Percentiles rank a stretch among this genome's conserved stretches.
Conservation (phyloP, 176 grass and related monocot genomes). For the Triticum monococcum region DNA sequence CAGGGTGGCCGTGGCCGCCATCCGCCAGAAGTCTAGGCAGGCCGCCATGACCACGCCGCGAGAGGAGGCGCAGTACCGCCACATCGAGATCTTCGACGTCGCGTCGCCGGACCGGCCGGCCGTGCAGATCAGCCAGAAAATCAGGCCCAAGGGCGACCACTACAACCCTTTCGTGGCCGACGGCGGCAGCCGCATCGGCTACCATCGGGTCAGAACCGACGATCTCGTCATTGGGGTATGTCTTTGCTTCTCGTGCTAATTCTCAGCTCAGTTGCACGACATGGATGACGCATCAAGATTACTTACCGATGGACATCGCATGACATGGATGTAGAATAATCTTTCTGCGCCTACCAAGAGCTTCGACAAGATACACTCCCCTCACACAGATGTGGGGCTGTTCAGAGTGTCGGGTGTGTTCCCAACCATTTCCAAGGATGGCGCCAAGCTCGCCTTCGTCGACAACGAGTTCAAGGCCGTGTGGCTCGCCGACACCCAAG, state of each 20-base stretch:
- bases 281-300: too few relatives aligned
- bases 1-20: conserved; percentile 36
- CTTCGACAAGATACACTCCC: conserved; percentile 27
- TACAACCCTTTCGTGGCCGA: conserved; percentile 47
- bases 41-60: not conserved
- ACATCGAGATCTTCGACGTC: conserved; percentile 43
- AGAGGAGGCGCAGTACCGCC: conserved; percentile 31
- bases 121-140: conserved; percentile 9
- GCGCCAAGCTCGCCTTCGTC: conserved; percentile 44
- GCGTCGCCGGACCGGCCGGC: not conserved
- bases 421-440: conserved; percentile 42
- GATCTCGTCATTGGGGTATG: not conserved
- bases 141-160: conserved; percentile 6
- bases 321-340: not conserved
- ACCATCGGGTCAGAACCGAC: conserved; percentile 12
- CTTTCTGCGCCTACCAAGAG: not conserved
- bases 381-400: not conserved
- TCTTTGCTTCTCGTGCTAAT: too few relatives aligned
- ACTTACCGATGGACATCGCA: not conserved
- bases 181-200: conserved; percentile 22
- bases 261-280: too few relatives aligned
- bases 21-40: conserved; percentile 20
- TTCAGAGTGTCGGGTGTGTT: conserved; percentile 45
- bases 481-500: conserved; percentile 35
- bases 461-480: conserved; percentile 54